Conservation (phyloP, 768 basidiomycete species). For the Fistulinella prunicolor region DNA sequence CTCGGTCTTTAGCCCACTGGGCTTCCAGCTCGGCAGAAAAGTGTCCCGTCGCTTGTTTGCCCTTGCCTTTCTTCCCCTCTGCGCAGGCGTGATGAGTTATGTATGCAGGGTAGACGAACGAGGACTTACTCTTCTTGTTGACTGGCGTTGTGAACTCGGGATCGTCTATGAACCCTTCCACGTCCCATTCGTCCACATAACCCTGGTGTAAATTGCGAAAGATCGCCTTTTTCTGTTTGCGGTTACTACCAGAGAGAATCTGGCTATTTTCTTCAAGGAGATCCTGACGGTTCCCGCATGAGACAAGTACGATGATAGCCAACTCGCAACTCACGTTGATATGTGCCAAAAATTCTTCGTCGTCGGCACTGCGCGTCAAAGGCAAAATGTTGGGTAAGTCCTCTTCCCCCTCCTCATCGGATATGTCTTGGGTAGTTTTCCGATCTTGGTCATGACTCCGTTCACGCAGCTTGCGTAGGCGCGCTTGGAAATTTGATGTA, state of each 20-base stretch:
- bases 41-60: constrained; percentile 7
- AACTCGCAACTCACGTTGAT: constrained; percentile 46
- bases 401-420: constrained; percentile 29
- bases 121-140: constrained; percentile 48
- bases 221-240: constrained; percentile 50
- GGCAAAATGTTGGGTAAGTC: constrained; percentile 22
- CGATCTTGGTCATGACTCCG: constrained; percentile 15
- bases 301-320: not conserved
- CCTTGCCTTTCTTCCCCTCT: constrained; percentile 34
- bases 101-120: not conserved
- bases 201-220: constrained; percentile 64
- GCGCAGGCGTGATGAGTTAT: not conserved
- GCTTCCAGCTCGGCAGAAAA: constrained; percentile 57
- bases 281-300: constrained; percentile 49
- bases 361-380: constrained; percentile 46
- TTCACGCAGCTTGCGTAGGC: constrained; percentile 34
- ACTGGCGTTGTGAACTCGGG: constrained; percentile 19
- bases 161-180: constrained; percentile 26
- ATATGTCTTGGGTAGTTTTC: constrained; percentile 6
- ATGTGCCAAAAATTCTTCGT: constrained; percentile 53
- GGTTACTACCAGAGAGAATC: constrained; percentile 41
- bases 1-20: constrained; percentile 80
- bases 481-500: constrained; percentile 33
- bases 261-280: constrained; percentile 59
- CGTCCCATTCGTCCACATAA: constrained; percentile 42